These are phyloP conservation scores for Russula foetens DNA, from an alignment of 768 basidiomycete species.

Conservation along the genomic window DNA sequence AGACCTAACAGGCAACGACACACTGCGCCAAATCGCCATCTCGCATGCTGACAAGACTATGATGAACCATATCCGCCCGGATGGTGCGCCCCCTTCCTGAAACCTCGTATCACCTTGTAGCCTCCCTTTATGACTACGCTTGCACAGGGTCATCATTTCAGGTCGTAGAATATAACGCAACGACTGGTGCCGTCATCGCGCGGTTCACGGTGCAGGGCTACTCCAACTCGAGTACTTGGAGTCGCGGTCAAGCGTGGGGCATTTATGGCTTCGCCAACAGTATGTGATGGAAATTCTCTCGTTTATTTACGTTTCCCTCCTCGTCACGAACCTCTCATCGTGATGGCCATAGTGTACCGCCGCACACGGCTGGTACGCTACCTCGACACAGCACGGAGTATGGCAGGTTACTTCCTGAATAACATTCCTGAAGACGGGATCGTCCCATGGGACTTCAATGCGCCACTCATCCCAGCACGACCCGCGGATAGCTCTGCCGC, in stretches of 20 bases:
- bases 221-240: slow-evolving; percentile 59
- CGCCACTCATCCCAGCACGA: slow-evolving; percentile 46
- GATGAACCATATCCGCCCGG: slow-evolving; percentile 54
- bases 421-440: slow-evolving; percentile 52
- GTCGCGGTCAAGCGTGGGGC: slow-evolving; percentile 66
- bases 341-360: slow-evolving; percentile 42
- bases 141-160: slow-evolving; percentile 34
- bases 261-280: slow-evolving; percentile 65
- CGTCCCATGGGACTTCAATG: slow-evolving; percentile 76
- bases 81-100: slow-evolving; percentile 35
- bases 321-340: neutral
- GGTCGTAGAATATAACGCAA: slow-evolving; percentile 58
- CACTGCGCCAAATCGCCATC: slow-evolving; percentile 50
- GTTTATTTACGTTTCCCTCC: neutral
- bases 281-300: slow-evolving; percentile 27
- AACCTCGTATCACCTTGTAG: neutral
- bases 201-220: slow-evolving; percentile 56
- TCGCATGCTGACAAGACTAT: slow-evolving; percentile 61
- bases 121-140: neutral
- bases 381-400: slow-evolving; percentile 48
- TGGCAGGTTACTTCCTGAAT: slow-evolving; percentile 54
- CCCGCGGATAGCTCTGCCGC: slow-evolving; percentile 68
- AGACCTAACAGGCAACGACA: slow-evolving; percentile 50
- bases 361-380: slow-evolving; percentile 43
- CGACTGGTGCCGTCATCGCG: slow-evolving; percentile 50